Evolutionary conservation across 2,329 filamentous ascomycete species (phyloP).

Genomic region (Zasmidium cellare): DNA sequence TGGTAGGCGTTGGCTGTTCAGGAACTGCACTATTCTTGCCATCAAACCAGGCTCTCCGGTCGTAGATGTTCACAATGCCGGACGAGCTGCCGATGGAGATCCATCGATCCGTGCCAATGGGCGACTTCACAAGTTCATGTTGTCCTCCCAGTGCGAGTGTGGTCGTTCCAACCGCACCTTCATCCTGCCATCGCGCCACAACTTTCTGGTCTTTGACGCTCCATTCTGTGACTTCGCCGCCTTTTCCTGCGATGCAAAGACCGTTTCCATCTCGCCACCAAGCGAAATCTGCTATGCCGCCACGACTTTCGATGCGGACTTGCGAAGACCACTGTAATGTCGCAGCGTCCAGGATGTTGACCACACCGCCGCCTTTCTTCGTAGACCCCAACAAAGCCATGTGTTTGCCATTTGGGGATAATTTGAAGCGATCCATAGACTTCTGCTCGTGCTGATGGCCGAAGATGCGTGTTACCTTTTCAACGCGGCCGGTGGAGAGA

Average conservation of each 20-base stretch:
- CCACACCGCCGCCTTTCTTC: conserved; percentile 80
- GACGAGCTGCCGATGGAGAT: conserved; percentile 82
- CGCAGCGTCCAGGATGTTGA: conserved; percentile 78
- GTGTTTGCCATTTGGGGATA: conserved; percentile 82
- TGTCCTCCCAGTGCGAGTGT: conserved; percentile 76
- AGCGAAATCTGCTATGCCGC: conserved; percentile 84
- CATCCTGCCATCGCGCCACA: conserved; percentile 82
- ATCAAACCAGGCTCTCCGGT: conserved; percentile 65
- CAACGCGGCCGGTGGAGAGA: conserved; percentile 74
- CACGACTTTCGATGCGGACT: conserved; percentile 75
- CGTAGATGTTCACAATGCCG: conserved; percentile 92
- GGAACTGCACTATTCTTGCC: conserved; percentile 47
- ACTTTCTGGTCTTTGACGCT: conserved; percentile 68
- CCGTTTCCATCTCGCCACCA: conserved; percentile 90
- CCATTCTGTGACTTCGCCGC: conserved; percentile 90
- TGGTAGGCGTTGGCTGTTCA: conserved; percentile 68
- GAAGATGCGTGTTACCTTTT: conserved; percentile 76
- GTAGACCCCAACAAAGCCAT: conserved; percentile 80
- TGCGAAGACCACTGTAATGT: conserved; percentile 88
- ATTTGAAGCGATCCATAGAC: conserved; percentile 85
- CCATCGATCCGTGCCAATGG: conserved; percentile 80
- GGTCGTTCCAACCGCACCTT: conserved; percentile 83
- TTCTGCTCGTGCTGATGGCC: conserved; percentile 79
- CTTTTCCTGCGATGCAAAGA: conserved; percentile 78
- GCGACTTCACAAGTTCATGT: conserved; percentile 52